phyloP scores from a whole-genome alignment of 2,329 filamentous ascomycete species.

The Sclerotinia subarctica region DNA sequence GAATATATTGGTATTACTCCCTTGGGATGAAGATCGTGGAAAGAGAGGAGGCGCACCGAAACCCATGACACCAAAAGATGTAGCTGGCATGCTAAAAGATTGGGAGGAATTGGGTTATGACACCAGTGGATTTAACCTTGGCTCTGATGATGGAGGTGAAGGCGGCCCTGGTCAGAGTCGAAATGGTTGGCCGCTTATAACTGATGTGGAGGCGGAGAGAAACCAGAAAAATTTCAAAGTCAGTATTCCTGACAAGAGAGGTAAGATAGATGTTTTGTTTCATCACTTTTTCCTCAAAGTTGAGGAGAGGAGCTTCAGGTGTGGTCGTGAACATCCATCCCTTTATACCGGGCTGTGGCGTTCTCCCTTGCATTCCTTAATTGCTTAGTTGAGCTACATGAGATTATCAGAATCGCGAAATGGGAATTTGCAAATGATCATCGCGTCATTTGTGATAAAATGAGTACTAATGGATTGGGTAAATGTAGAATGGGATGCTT shows the following conservation, averaged over 20 bases:
- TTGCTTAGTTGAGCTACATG: conserved; percentile 12
- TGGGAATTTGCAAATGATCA: background rate
- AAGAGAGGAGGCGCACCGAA: conserved; percentile 51
- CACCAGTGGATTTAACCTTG: conserved; percentile 64
- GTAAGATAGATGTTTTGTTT: conserved; percentile 27
- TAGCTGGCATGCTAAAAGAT: conserved; percentile 58
- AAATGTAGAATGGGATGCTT: conserved; percentile 62
- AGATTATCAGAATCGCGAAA: background rate
- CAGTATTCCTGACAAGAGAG: conserved; percentile 54
- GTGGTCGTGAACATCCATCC: background rate
- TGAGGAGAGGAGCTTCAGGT: background rate
- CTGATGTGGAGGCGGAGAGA: conserved; percentile 57
- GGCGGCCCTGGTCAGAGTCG: conserved; percentile 54
- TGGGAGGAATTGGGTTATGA: conserved; percentile 71
- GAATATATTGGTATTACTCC: conserved; percentile 67
- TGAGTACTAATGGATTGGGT: conserved; percentile 23
- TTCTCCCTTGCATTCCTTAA: conserved; percentile 6
- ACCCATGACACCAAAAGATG: conserved; percentile 55
- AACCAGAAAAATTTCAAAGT: conserved; percentile 55
- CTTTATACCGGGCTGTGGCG: background rate
- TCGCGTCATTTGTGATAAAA: background rate
- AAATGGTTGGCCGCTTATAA: conserved; percentile 62
- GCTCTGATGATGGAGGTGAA: conserved; percentile 40
- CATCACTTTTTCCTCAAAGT: background rate
- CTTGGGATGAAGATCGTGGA: conserved; percentile 64